These are phyloP conservation scores for Phytopythium aichiense DNA, from an alignment of 352 stramenopile species.

Conservation along the genomic window DNA sequence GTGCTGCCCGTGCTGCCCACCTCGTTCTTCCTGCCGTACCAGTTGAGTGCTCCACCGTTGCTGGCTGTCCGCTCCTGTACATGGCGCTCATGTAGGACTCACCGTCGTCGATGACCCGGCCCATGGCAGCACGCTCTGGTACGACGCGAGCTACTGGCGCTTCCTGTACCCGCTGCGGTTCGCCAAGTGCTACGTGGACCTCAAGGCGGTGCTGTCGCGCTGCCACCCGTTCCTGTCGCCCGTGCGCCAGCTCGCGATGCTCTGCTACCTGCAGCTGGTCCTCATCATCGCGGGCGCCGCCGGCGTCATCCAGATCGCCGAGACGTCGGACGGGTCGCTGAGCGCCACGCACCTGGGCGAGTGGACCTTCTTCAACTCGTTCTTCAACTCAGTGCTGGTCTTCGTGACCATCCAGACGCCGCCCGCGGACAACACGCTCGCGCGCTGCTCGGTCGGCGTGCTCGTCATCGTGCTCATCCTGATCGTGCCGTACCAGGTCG, in stretches of 20 bases:
- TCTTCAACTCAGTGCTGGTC: conserved; percentile 87
- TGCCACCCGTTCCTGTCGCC: conserved; percentile 80
- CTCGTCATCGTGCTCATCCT: conserved; percentile 83
- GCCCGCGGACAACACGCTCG: conserved; percentile 74
- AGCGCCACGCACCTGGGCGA: conserved; percentile 60
- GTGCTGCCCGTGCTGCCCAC: conserved; percentile 74
- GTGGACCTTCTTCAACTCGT: conserved; percentile 88
- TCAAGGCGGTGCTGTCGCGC: conserved; percentile 67
- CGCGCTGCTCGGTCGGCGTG: conserved; percentile 76
- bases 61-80: too few species aligned
- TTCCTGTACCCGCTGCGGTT: conserved; percentile 85
- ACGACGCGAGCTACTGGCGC: conserved; percentile 65
- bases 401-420: conserved; percentile 86
- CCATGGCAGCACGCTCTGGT: conserved; percentile 64
- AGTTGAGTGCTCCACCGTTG: conserved; percentile 33
- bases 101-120: neutral
- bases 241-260: conserved; percentile 71
- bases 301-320: conserved; percentile 81
- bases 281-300: conserved; percentile 73
- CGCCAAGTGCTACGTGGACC: conserved; percentile 76
- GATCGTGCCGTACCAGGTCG: conserved; percentile 84
- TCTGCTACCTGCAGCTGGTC: conserved; percentile 81
- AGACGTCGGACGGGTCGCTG: conserved; percentile 61
- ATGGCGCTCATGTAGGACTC: neutral
- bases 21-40: conserved; percentile 70